Percentiles rank a stretch among this genome's conserved stretches.
phyloP scores from a whole-genome alignment of 306 rosid genomes.

The Luffa acutangula region DNA sequence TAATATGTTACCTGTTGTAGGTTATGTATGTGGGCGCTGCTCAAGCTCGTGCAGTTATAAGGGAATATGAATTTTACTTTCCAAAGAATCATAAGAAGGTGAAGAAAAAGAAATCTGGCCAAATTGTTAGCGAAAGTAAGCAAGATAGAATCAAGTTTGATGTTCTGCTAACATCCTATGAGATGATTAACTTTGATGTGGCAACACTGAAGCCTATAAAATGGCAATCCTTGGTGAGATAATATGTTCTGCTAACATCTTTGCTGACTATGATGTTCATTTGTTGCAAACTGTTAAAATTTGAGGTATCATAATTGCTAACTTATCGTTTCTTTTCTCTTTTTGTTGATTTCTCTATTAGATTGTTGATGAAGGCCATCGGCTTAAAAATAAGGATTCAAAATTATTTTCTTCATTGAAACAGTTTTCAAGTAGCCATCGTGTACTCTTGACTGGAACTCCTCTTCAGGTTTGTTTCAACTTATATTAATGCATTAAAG shows the following conservation, averaged over 20 bases:
- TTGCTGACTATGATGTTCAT: not conserved
- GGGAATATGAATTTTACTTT: constrained; percentile 86
- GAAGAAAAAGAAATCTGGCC: constrained; percentile 84
- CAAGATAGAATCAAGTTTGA: constrained; percentile 96
- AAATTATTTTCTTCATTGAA: constrained; percentile 86
- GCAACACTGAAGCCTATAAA: constrained; percentile 65
- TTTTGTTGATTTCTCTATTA: constrained; percentile 24
- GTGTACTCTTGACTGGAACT: constrained; percentile 94
- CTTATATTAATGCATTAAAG: constrained; percentile 6
- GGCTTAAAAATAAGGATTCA: constrained; percentile 95
- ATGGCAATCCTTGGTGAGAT: constrained; percentile 92
- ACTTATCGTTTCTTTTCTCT: constrained; percentile 16
- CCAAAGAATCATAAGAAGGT: constrained; percentile 79
- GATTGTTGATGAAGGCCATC: constrained; percentile 99
- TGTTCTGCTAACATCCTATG: constrained; percentile 93
- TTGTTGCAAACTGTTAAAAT: not conserved
- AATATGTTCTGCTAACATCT: not conserved
- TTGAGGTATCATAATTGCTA: constrained; percentile 1
- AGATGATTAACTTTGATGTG: constrained; percentile 88
- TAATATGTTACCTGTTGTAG: constrained; percentile 43
- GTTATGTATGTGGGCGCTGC: constrained; percentile 91
- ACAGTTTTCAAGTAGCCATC: constrained; percentile 74
- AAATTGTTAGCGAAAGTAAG: constrained; percentile 59
- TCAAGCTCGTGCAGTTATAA: constrained; percentile 77
- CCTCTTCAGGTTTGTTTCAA: constrained; percentile 82